Evolutionary conservation across 805 yeast species (phyloP), one percentile per base, ranked within the genome.

Genomic region (Yarrowia deformans): DNA sequence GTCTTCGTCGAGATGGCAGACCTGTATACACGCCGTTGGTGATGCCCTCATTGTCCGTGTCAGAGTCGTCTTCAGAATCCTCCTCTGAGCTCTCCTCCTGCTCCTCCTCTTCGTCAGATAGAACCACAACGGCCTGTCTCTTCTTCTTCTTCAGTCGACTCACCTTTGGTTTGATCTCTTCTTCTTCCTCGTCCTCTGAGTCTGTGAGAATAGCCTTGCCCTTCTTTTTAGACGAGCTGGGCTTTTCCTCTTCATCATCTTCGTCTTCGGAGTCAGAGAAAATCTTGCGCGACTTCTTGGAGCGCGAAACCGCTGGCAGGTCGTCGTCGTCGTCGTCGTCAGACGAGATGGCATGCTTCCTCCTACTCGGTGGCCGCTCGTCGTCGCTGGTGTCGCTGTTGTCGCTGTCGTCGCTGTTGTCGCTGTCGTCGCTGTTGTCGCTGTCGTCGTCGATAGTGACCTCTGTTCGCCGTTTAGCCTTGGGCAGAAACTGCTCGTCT

Each of bases 401-500:
- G 13, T 49, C 56, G 10, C 56, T 52, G 56, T 52, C 56, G 56
- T 52, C 56, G n/a, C n/a, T n/a, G 5, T 50, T 29, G 40, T 34
- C 35, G 29, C 29, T 23, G 29, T 23, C 4, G 29, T 23, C 29
- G 29, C 29, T 23, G 29, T 23, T 23, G 13, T 49, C 56, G 10
- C 56, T 52, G 56, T 52, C 56, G 56, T 52, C 56, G n/a, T 35
- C 56, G 56, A 52, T 18, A 3, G 42, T 16, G 13, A 35, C 42
- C 16, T 35, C 42, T 5, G n/a, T 8, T 14, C 9, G 40, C n/a
- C 42, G 58, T 35, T 35, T 52, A 3, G 35, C 13, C 43, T 52
- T 35, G n/a, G 58, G 58, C n/a, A 52, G n/a, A 14, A 52, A 37
- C 42, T 52, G 58, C 50, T 58, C 64, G 32, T 58, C 64, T 12